phyloP scores from a whole-genome alignment of 2,329 filamentous ascomycete genomes.

The Zopfia rhizophila region DNA sequence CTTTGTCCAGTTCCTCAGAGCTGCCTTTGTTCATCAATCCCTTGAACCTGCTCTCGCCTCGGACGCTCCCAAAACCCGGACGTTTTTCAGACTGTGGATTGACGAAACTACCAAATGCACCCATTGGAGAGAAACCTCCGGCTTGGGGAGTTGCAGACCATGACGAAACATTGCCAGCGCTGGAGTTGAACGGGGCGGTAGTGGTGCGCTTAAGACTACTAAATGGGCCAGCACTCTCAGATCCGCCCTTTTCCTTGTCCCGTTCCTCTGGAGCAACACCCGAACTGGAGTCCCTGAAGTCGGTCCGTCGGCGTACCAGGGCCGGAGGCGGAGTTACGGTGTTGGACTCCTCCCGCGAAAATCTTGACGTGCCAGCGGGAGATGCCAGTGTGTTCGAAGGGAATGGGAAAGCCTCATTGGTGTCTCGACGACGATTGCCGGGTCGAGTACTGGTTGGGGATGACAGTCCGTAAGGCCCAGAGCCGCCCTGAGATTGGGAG shows the following conservation, averaged over 20 bases:
- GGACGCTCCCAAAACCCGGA: conserved; percentile 70
- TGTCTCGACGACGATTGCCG: conserved; percentile 83
- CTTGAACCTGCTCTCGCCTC: conserved; percentile 85
- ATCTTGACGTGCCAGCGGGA: conserved; percentile 69
- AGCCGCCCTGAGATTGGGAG: conserved; percentile 71
- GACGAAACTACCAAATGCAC: conserved; percentile 92
- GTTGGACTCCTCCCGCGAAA: conserved; percentile 71
- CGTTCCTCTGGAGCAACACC: conserved; percentile 60
- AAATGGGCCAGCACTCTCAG: conserved; percentile 59
- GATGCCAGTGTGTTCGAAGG: conserved; percentile 65
- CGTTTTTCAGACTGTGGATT: conserved; percentile 72
- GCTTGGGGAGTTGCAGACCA: conserved; percentile 70
- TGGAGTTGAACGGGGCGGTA: conserved; percentile 64
- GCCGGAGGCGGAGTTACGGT: conserved; percentile 69
- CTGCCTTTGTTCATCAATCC: conserved; percentile 84
- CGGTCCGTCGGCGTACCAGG: conserved; percentile 69
- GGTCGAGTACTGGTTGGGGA: conserved; percentile 81
- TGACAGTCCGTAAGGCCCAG: conserved; percentile 72
- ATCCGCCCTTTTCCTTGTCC: conserved; percentile 57
- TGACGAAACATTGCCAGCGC: conserved; percentile 62
- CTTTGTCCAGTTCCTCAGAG: conserved; percentile 68
- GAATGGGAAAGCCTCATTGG: conserved; percentile 74
- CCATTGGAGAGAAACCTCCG: conserved; percentile 76
- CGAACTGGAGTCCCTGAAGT: conserved; percentile 63
- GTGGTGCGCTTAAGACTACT: conserved; percentile 66